These are phyloP conservation scores for Ogataea trehaloabstinens DNA, from an alignment of 805 yeast genomes.

Conservation along the genomic window DNA sequence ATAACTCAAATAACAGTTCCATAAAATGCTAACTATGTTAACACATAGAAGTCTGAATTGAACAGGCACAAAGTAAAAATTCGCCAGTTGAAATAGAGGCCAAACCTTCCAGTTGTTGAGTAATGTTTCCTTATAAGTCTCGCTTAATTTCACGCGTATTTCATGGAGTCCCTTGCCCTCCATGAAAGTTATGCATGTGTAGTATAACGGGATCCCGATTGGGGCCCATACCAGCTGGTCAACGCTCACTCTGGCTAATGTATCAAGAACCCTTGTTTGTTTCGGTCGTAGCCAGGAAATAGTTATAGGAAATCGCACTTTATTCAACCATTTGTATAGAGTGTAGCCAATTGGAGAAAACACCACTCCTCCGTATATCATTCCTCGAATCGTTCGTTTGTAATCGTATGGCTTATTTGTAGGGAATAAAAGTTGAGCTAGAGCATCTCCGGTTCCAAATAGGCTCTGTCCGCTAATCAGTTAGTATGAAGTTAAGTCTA, in stretches of 20 bases:
- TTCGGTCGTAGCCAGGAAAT: conserved; percentile 6
- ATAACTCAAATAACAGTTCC: conserved; percentile 79
- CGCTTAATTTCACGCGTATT: conserved; percentile 41
- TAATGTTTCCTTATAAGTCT: conserved; percentile 66
- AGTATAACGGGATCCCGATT: conserved; percentile 70
- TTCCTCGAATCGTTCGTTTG: conserved; percentile 59
- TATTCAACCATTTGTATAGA: conserved; percentile 60
- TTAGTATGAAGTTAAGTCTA: background rate
- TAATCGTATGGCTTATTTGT: conserved; percentile 41
- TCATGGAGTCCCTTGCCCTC: conserved; percentile 48
- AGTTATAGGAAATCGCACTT: conserved; percentile 37
- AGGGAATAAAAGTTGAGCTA: conserved; percentile 63
- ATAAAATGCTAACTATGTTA: conserved; percentile 68
- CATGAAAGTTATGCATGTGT: conserved; percentile 60
- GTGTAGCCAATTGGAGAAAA: conserved; percentile 74
- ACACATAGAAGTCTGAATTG: conserved; percentile 67
- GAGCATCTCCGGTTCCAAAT: conserved; percentile 72
- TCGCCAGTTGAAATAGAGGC: conserved; percentile 83
- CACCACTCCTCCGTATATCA: conserved; percentile 65
- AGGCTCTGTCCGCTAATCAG: conserved; percentile 9
- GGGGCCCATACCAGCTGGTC: conserved; percentile 85
- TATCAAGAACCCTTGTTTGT: conserved; percentile 28
- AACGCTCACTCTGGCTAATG: conserved; percentile 50
- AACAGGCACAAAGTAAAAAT: conserved; percentile 74
- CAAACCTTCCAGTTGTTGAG: conserved; percentile 80